Evolutionary conservation across 495 filamentous ascomycete genomes (phyloP), one percentile per base, ranked within the genome.

Genomic region (Penicillium antarcticum): DNA sequence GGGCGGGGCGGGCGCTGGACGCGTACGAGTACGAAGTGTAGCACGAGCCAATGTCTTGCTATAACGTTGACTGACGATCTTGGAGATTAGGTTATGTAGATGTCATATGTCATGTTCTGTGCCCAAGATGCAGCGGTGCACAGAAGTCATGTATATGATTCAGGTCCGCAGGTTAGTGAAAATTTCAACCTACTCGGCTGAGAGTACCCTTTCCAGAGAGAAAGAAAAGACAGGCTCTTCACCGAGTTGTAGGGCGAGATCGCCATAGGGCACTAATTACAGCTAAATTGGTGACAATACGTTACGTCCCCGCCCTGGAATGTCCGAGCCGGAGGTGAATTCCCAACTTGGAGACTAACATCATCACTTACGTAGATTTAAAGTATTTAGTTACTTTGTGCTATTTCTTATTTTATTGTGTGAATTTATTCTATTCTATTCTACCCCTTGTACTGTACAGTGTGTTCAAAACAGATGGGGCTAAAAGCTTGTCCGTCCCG

Each of bases 311-410:
- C 39, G 17, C 45, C 43, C 37, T 45, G 21, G 50, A 43, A 45
- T 36, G 18, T 56, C 58, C 52, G 58, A 56, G 36, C 41, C 56
- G 59, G 59, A 45, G 43, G 46, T 55, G n/a, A 52, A 39, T 52
- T 53, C 59, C 56, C 37, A 50, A 56, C 44, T 4, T 38, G 51
- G 59, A 56, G 59, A 42, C 19, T 13, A 61, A 58, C 60, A 66
- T 63, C 61, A 65, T 59, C 58, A 59, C 54, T 66, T 63, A 63
- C 62, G 62, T 66, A 61, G 40, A 44, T 41, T 13, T 24, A 32
- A 11, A 8, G 21, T 23, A n/a, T n/a, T n/a, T n/a, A n/a, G n/a
- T n/a, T n/a, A 23, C 21, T 23, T 5, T 23, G 21, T 5, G 2
- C 21, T 5, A 23, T 37, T 37, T 37, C 34, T 36, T 36, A 23